Evolutionary conservation across 169 alveolate species (phyloP).

Genomic region (Theileria sp.): DNA sequence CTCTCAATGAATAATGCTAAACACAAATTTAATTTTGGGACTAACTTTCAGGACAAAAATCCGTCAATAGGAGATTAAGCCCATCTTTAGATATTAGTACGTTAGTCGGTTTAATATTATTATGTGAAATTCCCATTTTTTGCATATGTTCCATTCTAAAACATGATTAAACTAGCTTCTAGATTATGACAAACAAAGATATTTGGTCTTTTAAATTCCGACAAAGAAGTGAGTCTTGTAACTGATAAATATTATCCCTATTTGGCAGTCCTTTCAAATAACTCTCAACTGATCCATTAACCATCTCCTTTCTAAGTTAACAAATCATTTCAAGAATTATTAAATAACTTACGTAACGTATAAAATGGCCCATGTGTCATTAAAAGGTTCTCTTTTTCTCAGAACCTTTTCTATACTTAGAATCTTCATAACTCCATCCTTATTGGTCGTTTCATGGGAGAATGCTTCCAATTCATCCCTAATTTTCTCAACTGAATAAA

Average conservation of each 20-base stretch:
- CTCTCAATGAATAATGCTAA: conserved; percentile 28
- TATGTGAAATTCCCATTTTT: conserved; percentile 8
- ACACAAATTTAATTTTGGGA: background rate
- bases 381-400: conserved; percentile 26
- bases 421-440: conserved; percentile 9
- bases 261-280: conserved; percentile 21
- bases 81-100: conserved; percentile 30
- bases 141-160: conserved; percentile 14
- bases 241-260: conserved; percentile 9
- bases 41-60: conserved; percentile 30
- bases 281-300: conserved; percentile 14
- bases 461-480: background rate
- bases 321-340: background rate
- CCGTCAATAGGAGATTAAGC: conserved; percentile 11
- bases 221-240: conserved; percentile 13
- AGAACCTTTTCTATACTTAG: conserved; percentile 3
- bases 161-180: background rate
- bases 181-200: background rate
- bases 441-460: conserved; percentile 8
- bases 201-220: conserved; percentile 13
- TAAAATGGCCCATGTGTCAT: background rate
- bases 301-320: conserved; percentile 14
- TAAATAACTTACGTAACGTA: background rate
- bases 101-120: conserved; percentile 20
- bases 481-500: conserved; percentile 12